Conservation (phyloP, 2,329 filamentous ascomycete species). For the Beauveria pseudobassiana region DNA sequence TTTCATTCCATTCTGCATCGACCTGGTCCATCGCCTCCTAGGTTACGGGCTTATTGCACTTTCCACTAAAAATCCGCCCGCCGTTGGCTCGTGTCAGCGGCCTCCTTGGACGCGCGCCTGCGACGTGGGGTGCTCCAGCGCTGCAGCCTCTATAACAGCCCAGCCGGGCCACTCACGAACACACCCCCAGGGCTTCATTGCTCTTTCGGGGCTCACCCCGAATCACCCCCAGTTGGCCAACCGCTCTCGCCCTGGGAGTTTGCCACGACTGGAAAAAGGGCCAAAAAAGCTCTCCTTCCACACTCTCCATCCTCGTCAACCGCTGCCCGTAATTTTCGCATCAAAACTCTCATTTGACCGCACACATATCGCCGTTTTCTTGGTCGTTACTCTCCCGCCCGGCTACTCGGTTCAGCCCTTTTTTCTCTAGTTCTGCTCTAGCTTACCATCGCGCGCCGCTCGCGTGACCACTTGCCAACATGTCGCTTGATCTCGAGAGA, state of each 20-base stretch:
- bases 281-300: background rate
- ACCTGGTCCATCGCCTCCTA: background rate
- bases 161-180: constrained; percentile 1
- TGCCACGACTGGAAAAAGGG: background rate
- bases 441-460: constrained; percentile 3
- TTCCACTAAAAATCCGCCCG: constrained; percentile 2
- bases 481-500: constrained; percentile 72
- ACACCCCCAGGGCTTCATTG: constrained; percentile 1
- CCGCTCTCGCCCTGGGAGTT: background rate
- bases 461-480: constrained; percentile 24
- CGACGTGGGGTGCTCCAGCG: background rate
- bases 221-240: background rate
- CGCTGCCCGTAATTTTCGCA: background rate
- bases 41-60: background rate
- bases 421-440: background rate
- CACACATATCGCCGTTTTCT: background rate
- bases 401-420: constrained; percentile 3
- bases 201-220: background rate
- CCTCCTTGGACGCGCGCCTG: background rate
- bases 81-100: constrained; percentile 1
- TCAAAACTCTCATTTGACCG: background rate
- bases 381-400: background rate
- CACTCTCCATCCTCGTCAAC: background rate
- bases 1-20: background rate
- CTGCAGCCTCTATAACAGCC: background rate